Conservation (phyloP, 352 stramenopile genomes). For the Globisporangium sylvaticum region DNA sequence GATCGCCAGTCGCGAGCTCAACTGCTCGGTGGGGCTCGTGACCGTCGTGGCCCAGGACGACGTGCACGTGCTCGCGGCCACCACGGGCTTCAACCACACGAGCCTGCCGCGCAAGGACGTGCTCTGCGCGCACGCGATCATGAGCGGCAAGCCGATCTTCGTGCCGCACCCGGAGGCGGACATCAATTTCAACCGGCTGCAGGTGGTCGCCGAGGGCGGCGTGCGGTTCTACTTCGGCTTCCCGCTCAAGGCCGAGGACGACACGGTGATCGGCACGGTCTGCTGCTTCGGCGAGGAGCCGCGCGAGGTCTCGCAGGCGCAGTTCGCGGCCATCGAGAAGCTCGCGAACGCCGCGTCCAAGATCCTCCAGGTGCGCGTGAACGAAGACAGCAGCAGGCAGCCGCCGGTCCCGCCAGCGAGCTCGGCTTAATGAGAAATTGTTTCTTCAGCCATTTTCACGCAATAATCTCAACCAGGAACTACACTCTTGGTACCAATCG, state of each 20-base stretch:
- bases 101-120: conserved; percentile 37
- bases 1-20: conserved; percentile 32
- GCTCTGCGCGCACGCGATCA: conserved; percentile 54
- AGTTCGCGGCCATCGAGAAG: conserved; percentile 40
- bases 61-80: conserved; percentile 41
- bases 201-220: conserved; percentile 24
- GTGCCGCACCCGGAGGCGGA: conserved; percentile 55
- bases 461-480: not conserved
- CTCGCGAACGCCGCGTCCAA: conserved; percentile 37
- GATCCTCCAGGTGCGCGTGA: conserved; percentile 22
- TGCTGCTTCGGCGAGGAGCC: conserved; percentile 46
- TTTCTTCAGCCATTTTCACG: not conserved
- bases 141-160: conserved; percentile 42
- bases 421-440: not conserved
- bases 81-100: conserved; percentile 20
- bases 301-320: conserved; percentile 35
- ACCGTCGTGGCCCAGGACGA: conserved; percentile 40
- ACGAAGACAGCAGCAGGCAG: not conserved
- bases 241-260: conserved; percentile 29
- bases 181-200: conserved; percentile 36
- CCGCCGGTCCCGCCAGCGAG: not conserved
- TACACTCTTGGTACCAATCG: not conserved
- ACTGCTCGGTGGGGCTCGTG: conserved; percentile 37
- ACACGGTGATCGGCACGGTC: conserved; percentile 42
- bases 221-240: conserved; percentile 60